These are phyloP conservation scores for Aspergillus sp. DNA, from an alignment of 2,329 filamentous ascomycete genomes.

Conservation along the genomic window DNA sequence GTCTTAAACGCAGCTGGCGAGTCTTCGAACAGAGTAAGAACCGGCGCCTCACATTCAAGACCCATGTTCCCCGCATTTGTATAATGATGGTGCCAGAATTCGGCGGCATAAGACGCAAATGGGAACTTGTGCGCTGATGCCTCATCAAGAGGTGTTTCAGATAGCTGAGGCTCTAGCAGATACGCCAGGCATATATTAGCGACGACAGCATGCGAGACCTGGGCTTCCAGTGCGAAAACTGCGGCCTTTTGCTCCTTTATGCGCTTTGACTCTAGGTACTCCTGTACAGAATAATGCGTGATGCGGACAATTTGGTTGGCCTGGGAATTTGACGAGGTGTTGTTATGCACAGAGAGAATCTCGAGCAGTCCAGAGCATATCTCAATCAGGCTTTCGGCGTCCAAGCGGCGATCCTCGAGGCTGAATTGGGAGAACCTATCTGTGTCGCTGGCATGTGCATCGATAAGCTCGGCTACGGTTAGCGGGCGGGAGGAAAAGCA, in stretches of 20 bases:
- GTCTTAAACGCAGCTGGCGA: background rate
- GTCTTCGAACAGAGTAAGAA: background rate
- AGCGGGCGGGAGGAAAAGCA: constrained; percentile 10
- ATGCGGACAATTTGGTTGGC: constrained; percentile 3
- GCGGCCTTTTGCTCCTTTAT: background rate
- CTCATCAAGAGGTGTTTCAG: background rate
- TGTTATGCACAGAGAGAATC: constrained; percentile 1
- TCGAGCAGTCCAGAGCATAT: constrained; percentile 12
- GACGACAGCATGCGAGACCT: constrained; percentile 1
- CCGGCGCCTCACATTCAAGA: background rate
- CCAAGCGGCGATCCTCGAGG: background rate
- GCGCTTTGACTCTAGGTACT: constrained; percentile 11
- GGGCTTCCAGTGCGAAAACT: constrained; percentile 1
- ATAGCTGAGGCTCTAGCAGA: background rate
- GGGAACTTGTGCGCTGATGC: background rate
- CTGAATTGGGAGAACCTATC: background rate
- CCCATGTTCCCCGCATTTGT: background rate
- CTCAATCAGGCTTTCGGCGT: background rate
- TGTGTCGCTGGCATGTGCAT: constrained; percentile 1
- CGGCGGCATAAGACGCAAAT: background rate
- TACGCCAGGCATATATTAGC: background rate
- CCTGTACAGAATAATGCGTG: constrained; percentile 16
- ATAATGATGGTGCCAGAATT: background rate
- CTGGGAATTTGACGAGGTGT: background rate
- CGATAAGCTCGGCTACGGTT: constrained; percentile 8